A percentile compares a stretch with the other conserved stretches of the same genome.
These are phyloP conservation scores for Sphaerobolus stellatus DNA, from an alignment of 1,284 basidiomycete genomes.

Conservation along the genomic window DNA sequence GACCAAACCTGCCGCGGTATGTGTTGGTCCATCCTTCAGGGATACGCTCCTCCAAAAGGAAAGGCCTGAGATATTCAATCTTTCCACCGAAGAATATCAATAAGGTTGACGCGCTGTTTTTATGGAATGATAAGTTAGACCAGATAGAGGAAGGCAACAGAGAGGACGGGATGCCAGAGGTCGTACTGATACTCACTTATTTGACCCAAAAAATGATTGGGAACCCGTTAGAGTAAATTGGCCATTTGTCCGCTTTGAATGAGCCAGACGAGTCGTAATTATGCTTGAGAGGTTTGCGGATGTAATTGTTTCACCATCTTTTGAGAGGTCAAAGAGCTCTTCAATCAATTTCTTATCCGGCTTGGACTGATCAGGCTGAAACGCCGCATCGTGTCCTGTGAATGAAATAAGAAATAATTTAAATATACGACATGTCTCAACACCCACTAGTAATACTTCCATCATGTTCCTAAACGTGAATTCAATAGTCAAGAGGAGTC, in stretches of 20 bases:
- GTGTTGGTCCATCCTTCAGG: conserved; percentile 69
- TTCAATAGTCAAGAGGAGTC: background rate
- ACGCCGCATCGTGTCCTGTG: conserved; percentile 58
- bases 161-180: background rate
- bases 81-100: conserved; percentile 63
- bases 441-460: conserved; percentile 65
- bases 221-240: background rate
- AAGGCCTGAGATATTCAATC: conserved; percentile 49
- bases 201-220: background rate
- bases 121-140: conserved; percentile 15
- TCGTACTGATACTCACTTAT: background rate
- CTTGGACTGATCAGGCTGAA: conserved; percentile 50
- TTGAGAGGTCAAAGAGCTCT: conserved; percentile 46
- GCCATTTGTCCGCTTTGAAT: background rate
- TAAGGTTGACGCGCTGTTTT: conserved; percentile 52
- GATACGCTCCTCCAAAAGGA: conserved; percentile 63
- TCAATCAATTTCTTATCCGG: conserved; percentile 51
- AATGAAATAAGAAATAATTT: background rate
- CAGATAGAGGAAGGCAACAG: conserved; percentile 4
- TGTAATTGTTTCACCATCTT: background rate
- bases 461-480: conserved; percentile 54
- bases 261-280: background rate
- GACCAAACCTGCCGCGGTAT: conserved; percentile 49
- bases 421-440: background rate
- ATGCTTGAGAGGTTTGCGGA: background rate